Evolutionary conservation across 148 eudicot species (phyloP).

Genomic region (Dysphania ambrosioides): DNA sequence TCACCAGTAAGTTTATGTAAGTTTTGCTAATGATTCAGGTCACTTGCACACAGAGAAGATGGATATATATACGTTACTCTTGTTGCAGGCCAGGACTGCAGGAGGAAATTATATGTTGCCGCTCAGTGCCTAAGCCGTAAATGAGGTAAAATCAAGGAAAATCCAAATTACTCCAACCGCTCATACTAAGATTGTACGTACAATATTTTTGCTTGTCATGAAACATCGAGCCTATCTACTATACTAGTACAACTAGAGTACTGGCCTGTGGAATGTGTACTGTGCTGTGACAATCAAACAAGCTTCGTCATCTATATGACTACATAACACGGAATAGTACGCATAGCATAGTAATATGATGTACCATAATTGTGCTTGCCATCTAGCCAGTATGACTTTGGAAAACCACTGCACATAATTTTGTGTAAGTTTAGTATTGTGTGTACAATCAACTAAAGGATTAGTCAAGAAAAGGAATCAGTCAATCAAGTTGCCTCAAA

Average conservation of each 20-base stretch:
- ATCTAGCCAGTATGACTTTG: not conserved
- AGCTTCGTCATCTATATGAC: not conserved
- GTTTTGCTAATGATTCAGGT: not conserved
- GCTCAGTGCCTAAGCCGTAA: conserved; percentile 1
- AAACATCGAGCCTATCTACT: too few species aligned
- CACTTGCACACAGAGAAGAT: not conserved
- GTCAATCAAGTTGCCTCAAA: too few species aligned
- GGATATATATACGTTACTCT: too few species aligned
- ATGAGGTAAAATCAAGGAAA: not conserved
- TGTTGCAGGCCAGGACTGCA: too few species aligned
- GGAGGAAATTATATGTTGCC: not conserved
- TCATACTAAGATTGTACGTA: not conserved
- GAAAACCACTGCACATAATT: not conserved
- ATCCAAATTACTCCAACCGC: not conserved
- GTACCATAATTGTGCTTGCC: not conserved
- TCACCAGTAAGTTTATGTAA: not conserved
- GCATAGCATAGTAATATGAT: not conserved
- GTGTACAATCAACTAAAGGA: too few species aligned
- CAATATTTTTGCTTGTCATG: not conserved
- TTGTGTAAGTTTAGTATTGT: too few species aligned
- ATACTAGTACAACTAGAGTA: too few species aligned
- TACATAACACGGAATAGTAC: not conserved
- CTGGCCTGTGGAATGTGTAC: too few species aligned
- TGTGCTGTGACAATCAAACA: not conserved
- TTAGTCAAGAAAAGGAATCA: too few species aligned